Evolutionary conservation across 2,329 filamentous ascomycete genomes (phyloP).

Genomic region (Daldinia eschscholtzii): DNA sequence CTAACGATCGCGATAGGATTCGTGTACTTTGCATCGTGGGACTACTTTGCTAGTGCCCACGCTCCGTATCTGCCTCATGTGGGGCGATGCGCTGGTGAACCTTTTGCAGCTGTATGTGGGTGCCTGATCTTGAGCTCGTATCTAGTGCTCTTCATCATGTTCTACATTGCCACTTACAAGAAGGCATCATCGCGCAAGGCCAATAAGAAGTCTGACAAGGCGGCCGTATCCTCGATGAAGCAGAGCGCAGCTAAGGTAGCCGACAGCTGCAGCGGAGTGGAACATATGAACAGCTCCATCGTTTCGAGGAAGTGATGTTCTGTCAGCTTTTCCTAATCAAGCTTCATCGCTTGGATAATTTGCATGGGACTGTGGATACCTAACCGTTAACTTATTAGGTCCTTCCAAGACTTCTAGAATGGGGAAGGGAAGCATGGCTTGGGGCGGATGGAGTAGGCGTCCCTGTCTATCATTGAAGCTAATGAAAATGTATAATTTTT

Average conservation of each 20-base stretch:
- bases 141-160: constrained; percentile 81
- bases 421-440: constrained; percentile 18
- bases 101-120: constrained; percentile 81
- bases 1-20: constrained; percentile 65
- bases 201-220: constrained; percentile 40
- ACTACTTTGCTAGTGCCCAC: constrained; percentile 80
- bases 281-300: constrained; percentile 42
- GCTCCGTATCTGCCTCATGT: constrained; percentile 76
- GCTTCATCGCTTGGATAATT: constrained; percentile 24
- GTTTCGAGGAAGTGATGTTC: constrained; percentile 38
- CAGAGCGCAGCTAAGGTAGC: constrained; percentile 47
- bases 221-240: constrained; percentile 44
- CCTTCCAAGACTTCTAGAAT: constrained; percentile 12
- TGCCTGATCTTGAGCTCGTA: constrained; percentile 81
- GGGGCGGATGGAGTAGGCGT: constrained; percentile 23
- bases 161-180: constrained; percentile 82
- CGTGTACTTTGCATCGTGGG: constrained; percentile 84
- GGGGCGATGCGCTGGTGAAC: constrained; percentile 79
- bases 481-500: constrained; percentile 33
- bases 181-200: constrained; percentile 66
- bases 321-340: constrained; percentile 17
- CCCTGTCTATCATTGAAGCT: constrained; percentile 1
- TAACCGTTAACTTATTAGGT: constrained; percentile 13
- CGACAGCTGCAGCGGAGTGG: constrained; percentile 46
- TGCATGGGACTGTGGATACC: constrained; percentile 29